Base-by-base conservation (phyloP, 176 grass and related monocot species). In the Phoenix roebelenii region DNA sequence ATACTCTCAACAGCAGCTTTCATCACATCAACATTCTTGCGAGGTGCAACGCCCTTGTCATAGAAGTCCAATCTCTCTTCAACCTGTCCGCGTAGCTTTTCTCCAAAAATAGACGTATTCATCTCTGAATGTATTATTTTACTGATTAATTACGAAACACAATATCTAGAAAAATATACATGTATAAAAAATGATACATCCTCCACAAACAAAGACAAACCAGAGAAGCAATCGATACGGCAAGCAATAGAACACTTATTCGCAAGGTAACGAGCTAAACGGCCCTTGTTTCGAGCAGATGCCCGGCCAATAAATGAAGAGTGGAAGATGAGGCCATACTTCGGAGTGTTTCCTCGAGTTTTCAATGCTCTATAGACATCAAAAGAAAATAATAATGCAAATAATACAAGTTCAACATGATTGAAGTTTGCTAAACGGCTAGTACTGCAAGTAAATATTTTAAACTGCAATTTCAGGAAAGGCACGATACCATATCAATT, bases 181-280 rank as follows among this genome's bases (percentile, higher is more conserved):
- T 44, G 4, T 30, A 14, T 14, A 44, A 44, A 44, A 44, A 44
- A 14, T 12, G 7, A 12, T 44, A 14, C 35, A 44, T 44, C 35
- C 35, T 44, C 35, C 35, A 44, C 6, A 48, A 20, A 9, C 12
- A 12, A 35, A 54, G 7, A 65, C 74, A 68, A 57, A 98, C 93
- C 93, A 20, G 93, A 98, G 59, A 80, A 97, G 63, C 92, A 97
- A 49, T 97, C 92, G 69, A 97, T 91, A 56, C 92, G 87, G 28
- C 87, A 89, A 61, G 93, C 93, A 79, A 98, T 92, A 7, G 93
- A 98, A 18, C 93, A 98, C 63, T 98, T 98, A 66, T 92, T 98
- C 18, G 93, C 93, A 53, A 98, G 79, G 39, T 98, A 98, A 5
- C 93, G 85, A 63, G 93, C 93, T 84, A 98, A 82, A 60, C 88